Conservation (phyloP, 225 moss, liverwort and hornwort genomes). For the Pseudisothecium myosuroides region DNA sequence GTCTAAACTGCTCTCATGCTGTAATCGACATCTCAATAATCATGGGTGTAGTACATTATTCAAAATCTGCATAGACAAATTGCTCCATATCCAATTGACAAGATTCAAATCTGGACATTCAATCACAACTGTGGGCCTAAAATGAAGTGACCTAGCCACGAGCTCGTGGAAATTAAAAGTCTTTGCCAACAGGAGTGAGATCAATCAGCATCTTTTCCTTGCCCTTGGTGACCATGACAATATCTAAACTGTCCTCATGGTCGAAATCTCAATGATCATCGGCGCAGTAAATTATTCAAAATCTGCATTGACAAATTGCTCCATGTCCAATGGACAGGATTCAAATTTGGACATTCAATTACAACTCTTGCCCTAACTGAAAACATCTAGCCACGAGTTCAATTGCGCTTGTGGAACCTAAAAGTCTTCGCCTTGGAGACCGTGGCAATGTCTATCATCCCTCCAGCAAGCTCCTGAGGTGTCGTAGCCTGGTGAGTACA, state of each 20-base stretch:
- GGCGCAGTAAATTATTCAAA: not conserved
- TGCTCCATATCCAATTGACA: not conserved
- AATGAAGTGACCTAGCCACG: not conserved
- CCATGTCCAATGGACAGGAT: not conserved
- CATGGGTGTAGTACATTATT: not conserved
- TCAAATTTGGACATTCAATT: not conserved
- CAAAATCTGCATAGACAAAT: not conserved
- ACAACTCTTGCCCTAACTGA: not conserved
- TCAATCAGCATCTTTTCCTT: conserved; percentile 67
- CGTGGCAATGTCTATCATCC: conserved; percentile 81
- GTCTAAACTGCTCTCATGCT: not conserved
- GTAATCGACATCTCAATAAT: not conserved
- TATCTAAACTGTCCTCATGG: not conserved
- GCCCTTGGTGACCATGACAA: conserved; percentile 72
- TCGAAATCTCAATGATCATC: not conserved
- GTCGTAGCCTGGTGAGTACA: conserved; percentile 16
- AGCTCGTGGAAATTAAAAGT: conserved; percentile 31
- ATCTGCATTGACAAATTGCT: not conserved
- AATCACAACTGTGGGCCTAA: not conserved
- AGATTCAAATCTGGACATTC: not conserved
- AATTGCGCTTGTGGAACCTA: not conserved
- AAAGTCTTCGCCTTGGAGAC: conserved; percentile 57
- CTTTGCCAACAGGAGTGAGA: conserved; percentile 73
- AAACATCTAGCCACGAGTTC: not conserved
- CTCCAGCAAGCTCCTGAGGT: conserved; percentile 76